Evolutionary conservation across 805 yeast species (phyloP).

Genomic region (Ogataea henricii): DNA sequence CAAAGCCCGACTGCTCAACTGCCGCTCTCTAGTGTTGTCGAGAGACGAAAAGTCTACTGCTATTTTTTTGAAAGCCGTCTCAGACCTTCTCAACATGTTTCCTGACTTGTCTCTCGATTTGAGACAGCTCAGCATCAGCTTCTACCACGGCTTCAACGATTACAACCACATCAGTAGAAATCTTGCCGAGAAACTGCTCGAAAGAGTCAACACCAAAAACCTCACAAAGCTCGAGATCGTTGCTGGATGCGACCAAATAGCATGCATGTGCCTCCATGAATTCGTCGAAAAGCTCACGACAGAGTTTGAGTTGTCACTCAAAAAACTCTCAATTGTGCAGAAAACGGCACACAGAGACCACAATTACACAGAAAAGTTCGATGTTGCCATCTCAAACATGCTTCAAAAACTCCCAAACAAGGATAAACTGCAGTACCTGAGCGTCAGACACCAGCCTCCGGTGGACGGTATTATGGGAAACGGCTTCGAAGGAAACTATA

Average conservation of each 20-base stretch:
- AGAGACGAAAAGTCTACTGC: slow-evolving; percentile 31
- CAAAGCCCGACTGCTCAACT: slow-evolving; percentile 6
- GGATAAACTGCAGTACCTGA: slow-evolving; percentile 40
- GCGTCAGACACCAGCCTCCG: slow-evolving; percentile 63
- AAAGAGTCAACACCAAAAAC: slow-evolving; percentile 29
- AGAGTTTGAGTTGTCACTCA: slow-evolving; percentile 34
- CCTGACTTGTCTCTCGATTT: slow-evolving; percentile 21
- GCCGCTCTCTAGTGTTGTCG: slow-evolving; percentile 15
- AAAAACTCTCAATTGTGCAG: slow-evolving; percentile 39
- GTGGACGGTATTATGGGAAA: slow-evolving; percentile 56
- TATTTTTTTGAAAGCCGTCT: slow-evolving; percentile 36
- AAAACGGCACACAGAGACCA: slow-evolving; percentile 39
- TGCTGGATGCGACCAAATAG: slow-evolving; percentile 53
- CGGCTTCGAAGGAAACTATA: slow-evolving; percentile 74
- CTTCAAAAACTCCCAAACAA: slow-evolving; percentile 38
- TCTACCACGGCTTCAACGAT: slow-evolving; percentile 48
- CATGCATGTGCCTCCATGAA: slow-evolving; percentile 47
- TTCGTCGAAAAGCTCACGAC: slow-evolving; percentile 37
- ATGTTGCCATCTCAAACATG: slow-evolving; percentile 47
- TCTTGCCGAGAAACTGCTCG: slow-evolving; percentile 34
- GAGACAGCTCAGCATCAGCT: slow-evolving; percentile 41
- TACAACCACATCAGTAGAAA: slow-evolving; percentile 38
- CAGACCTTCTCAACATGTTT: slow-evolving; percentile 16
- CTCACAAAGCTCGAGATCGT: slow-evolving; percentile 50
- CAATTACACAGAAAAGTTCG: slow-evolving; percentile 57